Percentiles rank a stretch among this genome's conserved stretches.
These are phyloP conservation scores for Daldinia bambusicola DNA, from an alignment of 495 filamentous ascomycete genomes.

Conservation along the genomic window DNA sequence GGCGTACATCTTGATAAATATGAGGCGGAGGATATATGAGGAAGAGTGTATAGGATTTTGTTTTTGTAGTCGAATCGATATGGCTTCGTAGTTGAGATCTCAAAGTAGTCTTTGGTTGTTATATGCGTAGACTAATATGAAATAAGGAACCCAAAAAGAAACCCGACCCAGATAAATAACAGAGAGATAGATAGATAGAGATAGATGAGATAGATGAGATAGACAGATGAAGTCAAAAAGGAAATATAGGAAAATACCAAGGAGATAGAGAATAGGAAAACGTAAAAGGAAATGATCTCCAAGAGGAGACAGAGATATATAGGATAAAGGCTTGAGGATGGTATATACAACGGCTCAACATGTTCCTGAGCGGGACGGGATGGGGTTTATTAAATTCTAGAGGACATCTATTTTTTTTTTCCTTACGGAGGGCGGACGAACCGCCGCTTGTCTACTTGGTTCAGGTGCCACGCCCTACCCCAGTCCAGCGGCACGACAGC, in stretches of 20 bases:
- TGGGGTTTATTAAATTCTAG: conserved; percentile 40
- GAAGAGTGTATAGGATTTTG: conserved; percentile 23
- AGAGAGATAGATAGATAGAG: conserved; percentile 29
- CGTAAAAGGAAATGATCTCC: conserved; percentile 50
- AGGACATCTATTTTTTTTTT: too few species aligned
- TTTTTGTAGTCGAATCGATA: conserved; percentile 24
- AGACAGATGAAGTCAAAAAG: conserved; percentile 34
- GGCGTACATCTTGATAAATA: conserved; percentile 54
- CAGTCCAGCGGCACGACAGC: conserved; percentile 44
- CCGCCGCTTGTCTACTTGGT: conserved; percentile 23
- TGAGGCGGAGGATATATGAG: conserved; percentile 26
- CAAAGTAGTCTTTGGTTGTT: conserved; percentile 39
- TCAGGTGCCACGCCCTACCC: conserved; percentile 39
- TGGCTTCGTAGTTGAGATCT: conserved; percentile 36
- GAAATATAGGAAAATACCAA: conserved; percentile 47
- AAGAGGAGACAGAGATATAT: conserved; percentile 40
- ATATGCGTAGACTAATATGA: conserved; percentile 44
- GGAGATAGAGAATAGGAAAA: conserved; percentile 48
- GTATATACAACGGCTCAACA: conserved; percentile 41
- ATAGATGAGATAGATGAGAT: conserved; percentile 33
- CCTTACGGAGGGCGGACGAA: conserved; percentile 8
- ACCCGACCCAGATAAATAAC: conserved; percentile 30
- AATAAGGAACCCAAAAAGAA: conserved; percentile 49
- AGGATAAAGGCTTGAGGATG: conserved; percentile 42
- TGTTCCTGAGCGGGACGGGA: conserved; percentile 36